A percentile compares a stretch with the other conserved stretches of the same genome.
These are phyloP conservation scores for Coemansia aciculifera DNA, from an alignment of 192 early-diverging fungal genomes.

Conservation along the genomic window DNA sequence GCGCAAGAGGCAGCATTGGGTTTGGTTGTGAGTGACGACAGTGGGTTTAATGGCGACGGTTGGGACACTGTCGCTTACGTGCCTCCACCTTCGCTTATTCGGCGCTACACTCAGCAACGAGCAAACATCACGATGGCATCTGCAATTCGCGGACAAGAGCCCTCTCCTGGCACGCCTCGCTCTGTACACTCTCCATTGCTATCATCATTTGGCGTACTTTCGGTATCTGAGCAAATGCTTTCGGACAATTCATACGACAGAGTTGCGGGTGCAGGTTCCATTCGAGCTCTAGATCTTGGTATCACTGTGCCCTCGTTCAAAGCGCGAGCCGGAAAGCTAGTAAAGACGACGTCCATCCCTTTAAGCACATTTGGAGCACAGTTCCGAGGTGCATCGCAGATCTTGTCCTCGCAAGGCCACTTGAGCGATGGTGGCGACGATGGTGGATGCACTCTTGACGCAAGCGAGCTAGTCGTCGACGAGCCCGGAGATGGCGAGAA, in stretches of 20 bases:
- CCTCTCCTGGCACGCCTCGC: neutral
- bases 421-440: constrained; percentile 16
- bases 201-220: constrained; percentile 22
- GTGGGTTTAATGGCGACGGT: neutral
- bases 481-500: constrained; percentile 17
- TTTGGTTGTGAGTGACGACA: neutral
- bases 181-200: constrained; percentile 15
- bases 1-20: neutral
- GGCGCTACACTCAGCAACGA: constrained; percentile 17
- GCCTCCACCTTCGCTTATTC: constrained; percentile 37
- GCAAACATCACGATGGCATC: neutral
- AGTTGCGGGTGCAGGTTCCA: neutral
- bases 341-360: constrained; percentile 48
- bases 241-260: neutral
- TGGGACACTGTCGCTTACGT: constrained; percentile 26
- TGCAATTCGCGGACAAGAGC: neutral
- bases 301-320: constrained; percentile 16
- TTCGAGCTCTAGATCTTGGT: constrained; percentile 13
- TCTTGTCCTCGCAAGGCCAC: constrained; percentile 14
- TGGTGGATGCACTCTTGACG: neutral
- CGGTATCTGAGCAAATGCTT: constrained; percentile 10
- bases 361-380: constrained; percentile 32
- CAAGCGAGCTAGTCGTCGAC: constrained; percentile 31
- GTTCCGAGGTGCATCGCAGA: constrained; percentile 6
- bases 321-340: constrained; percentile 26